Evolutionary conservation across 176 grass and related monocot species (phyloP), one percentile per base, ranked within the genome.

Genomic region (Hordeum marinum): DNA sequence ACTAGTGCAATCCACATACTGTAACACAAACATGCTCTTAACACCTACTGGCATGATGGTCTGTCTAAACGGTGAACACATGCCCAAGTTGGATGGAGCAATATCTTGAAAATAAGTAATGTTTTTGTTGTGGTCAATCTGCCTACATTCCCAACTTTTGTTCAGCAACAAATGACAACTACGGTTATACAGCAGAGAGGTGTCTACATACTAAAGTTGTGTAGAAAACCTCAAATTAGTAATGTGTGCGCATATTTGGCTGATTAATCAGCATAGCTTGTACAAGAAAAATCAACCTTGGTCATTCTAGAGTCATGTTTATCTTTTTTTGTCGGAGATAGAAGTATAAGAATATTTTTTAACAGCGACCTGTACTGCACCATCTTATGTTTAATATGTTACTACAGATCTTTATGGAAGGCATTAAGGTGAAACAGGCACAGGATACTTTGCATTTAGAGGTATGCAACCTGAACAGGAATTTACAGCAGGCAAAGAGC

Each of bases 351-450:
- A 83, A 46, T 23, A 3, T 64, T 52, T 52, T 76, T 27, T 20
- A 75, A 71, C 21, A 72, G 34, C n/a, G 7, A 37, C 82, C 6
- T 67, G 15, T 55, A 55, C 27, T 55, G 8, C 31, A 17, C 48
- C 39, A 67, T 67, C 42, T 52, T 52, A 52, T 18, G 48, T 7
- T 52, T 84, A 54, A 54, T 24, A 6, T 55, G 5, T 42, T 77
- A 66, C 20, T 88, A 59, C 82, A 99, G 97, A 85, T 99, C 62
- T 91, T 96, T 80, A 92, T 94, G 84, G 90, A 94, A 40, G 91
- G 92, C 15, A 48, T 96, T 23, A 92, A 84, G 92, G 88, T 80
- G 72, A 91, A 85, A 83, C 90, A 90, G 43, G 77, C 68, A 14
- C 84, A 91, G 12, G 87, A 94, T 82, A 82, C 72, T 35, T 76